Base-by-base conservation (phyloP, 306 rosid genomes). In the Gynostemma pentaphyllum region DNA sequence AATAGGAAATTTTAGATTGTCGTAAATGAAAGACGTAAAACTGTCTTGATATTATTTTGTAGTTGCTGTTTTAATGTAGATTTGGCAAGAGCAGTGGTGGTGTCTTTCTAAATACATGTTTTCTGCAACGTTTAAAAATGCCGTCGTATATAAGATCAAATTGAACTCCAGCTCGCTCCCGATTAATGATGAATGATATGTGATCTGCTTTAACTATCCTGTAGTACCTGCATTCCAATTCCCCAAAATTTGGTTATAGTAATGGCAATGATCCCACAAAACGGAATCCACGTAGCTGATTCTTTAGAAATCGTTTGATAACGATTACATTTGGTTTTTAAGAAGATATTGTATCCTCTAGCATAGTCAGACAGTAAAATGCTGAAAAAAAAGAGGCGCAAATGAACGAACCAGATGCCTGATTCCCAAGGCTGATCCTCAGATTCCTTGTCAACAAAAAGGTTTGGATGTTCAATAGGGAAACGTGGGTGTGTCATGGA, bases 111-210 rank as follows among this genome's bases (percentile, higher is more conserved):
- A 81, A 84, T 23, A 70, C 88, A 67, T 92, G 95, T 49, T 88
- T 86, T 73, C 99, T 86, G 85, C 99, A 92, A 6, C 95, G 89
- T 76, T 88, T 79, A 30, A 92, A 92, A 76, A 92, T 92, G 30
- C 88, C 73, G 68, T 92, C 89, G 57, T 92, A 92, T 70, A 92
- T 78, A 12, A 88, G 44, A 66, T 88, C 99, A 70, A 92, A 92
- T 54, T 88, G 84, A 67, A 88, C 87, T 57, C 99, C 99, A 5
- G 96, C 96, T 81, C 99, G 84, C 74, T 88, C 99, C 16, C 95
- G 60, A 27, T 92, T 88, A 34, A 88, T 67, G 28, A 92, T 79
- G 83, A 92, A 92, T 36, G 77, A 64, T 34, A 88, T 62, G 74
- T 88, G 99, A 78, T 92, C 96, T 37, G 88, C 99, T 65, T 86